Percentiles rank a stretch among this genome's conserved stretches.
phyloP scores from a whole-genome alignment of 768 basidiomycete genomes.

The Tylopilus sp. region DNA sequence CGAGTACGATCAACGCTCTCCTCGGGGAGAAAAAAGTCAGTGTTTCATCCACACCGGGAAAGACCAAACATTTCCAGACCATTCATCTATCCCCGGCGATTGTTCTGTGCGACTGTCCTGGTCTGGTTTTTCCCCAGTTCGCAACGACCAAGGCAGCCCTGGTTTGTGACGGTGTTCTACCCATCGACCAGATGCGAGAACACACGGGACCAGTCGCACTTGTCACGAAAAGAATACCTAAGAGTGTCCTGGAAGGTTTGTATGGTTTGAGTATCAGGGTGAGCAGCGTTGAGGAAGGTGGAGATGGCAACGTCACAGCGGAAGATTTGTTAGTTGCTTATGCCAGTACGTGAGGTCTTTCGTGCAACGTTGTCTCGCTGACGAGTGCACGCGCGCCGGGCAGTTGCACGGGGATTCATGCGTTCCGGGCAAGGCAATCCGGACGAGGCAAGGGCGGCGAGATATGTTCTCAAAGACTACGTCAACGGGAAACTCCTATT shows the following conservation, averaged over 20 bases:
- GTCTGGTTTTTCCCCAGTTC: constrained; percentile 97
- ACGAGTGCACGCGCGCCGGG: constrained; percentile 12
- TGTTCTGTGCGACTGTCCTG: constrained; percentile 94
- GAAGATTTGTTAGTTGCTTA: constrained; percentile 84
- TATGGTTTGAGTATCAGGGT: constrained; percentile 82
- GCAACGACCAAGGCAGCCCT: constrained; percentile 95
- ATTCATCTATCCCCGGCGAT: constrained; percentile 88
- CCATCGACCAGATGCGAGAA: constrained; percentile 96
- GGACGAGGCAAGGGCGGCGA: constrained; percentile 91
- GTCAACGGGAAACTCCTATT: constrained; percentile 91
- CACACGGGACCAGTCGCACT: constrained; percentile 81
- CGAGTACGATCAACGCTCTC: constrained; percentile 94
- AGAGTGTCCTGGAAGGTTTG: constrained; percentile 78
- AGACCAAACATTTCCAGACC: constrained; percentile 99
- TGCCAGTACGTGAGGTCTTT: constrained; percentile 66
- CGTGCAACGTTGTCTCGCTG: not conserved
- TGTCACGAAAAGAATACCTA: constrained; percentile 75
- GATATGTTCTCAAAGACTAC: constrained; percentile 94
- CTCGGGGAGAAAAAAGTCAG: constrained; percentile 97
- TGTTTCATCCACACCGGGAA: constrained; percentile 95
- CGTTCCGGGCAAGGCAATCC: constrained; percentile 95
- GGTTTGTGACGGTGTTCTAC: constrained; percentile 94
- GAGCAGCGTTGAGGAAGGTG: constrained; percentile 72
- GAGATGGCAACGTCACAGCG: constrained; percentile 68
- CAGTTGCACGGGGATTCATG: constrained; percentile 91